These are phyloP conservation scores for Aureobasidium sp. DNA, from an alignment of 2,329 filamentous ascomycete species.

Conservation along the genomic window DNA sequence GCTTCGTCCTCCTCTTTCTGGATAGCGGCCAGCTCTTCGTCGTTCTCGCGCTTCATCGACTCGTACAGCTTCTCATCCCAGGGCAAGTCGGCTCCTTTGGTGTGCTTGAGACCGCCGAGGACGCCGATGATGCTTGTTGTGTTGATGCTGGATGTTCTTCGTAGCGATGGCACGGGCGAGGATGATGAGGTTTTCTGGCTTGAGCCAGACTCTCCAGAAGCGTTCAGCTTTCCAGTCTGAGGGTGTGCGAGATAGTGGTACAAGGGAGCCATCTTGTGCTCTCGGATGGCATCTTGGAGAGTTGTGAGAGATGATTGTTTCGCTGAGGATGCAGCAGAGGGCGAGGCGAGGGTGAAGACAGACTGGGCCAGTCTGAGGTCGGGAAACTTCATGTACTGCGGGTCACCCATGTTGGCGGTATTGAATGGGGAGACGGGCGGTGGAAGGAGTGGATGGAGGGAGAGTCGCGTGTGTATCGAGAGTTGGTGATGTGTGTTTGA, in stretches of 20 bases:
- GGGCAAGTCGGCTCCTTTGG: conserved; percentile 56
- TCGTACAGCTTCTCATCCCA: conserved; percentile 94
- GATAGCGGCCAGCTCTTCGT: conserved; percentile 47
- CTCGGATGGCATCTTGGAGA: conserved; percentile 71
- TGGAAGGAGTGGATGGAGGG: not conserved
- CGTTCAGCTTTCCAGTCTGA: conserved; percentile 72
- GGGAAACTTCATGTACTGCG: conserved; percentile 78
- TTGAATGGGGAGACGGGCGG: not conserved
- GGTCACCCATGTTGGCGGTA: conserved; percentile 54
- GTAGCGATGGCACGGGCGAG: conserved; percentile 22
- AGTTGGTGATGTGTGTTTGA: not conserved
- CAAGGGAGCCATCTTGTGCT: conserved; percentile 80
- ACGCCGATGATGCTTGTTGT: conserved; percentile 44
- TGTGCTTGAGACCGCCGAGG: conserved; percentile 31
- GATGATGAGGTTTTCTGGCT: conserved; percentile 25
- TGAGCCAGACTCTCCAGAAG: conserved; percentile 53
- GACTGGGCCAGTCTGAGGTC: conserved; percentile 73
- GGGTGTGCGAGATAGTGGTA: conserved; percentile 80
- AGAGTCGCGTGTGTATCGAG: not conserved
- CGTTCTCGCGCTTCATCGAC: conserved; percentile 75
- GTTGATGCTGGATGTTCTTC: conserved; percentile 40
- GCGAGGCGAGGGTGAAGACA: conserved; percentile 79
- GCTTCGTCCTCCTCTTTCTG: conserved; percentile 78
- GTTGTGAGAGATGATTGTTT: conserved; percentile 65
- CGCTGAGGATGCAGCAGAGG: conserved; percentile 55